These are phyloP conservation scores for maize (Zea mays) DNA, from an alignment of 176 grass and related monocot genomes.

Conservation along the genomic window DNA sequence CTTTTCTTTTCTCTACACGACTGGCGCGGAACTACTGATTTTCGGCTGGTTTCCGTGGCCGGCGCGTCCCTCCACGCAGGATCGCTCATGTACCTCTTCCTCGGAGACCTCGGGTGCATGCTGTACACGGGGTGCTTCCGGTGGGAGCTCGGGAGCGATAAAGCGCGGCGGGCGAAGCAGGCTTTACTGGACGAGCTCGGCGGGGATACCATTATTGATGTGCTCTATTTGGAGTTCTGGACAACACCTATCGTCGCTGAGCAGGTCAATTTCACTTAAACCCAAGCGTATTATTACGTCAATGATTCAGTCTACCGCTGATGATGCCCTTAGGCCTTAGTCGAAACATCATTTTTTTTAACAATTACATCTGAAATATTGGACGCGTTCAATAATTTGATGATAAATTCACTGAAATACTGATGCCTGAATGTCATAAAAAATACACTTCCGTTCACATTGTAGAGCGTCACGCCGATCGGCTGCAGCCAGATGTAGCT, in stretches of 20 bases:
- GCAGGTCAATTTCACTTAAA: slow-evolving; percentile 45
- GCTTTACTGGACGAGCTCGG: slow-evolving; percentile 63
- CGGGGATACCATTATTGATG: slow-evolving; percentile 61
- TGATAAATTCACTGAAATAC: neutral
- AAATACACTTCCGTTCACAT: slow-evolving; percentile 3
- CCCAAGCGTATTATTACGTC: neutral
- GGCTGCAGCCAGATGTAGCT: too few relatives aligned
- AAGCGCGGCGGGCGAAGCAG: slow-evolving; percentile 55
- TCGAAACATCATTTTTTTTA: neutral
- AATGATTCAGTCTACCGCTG: slow-evolving; percentile 7
- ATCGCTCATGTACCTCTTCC: slow-evolving; percentile 87
- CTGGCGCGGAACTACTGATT: neutral
- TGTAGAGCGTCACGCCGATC: neutral
- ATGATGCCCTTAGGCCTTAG: neutral
- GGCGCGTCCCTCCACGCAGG: slow-evolving; percentile 34
- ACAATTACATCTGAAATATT: neutral
- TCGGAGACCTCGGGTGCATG: slow-evolving; percentile 71
- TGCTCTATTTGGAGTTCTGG: slow-evolving; percentile 55
- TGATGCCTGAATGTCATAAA: too few relatives aligned
- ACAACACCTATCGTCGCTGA: slow-evolving; percentile 83
- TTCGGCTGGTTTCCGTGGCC: neutral
- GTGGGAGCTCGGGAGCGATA: slow-evolving; percentile 67
- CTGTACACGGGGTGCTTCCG: slow-evolving; percentile 80
- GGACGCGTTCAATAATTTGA: neutral
- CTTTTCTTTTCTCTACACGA: neutral